Conservation (phyloP, 2,329 filamentous ascomycete species). For the Colletotrichum aenigma region DNA sequence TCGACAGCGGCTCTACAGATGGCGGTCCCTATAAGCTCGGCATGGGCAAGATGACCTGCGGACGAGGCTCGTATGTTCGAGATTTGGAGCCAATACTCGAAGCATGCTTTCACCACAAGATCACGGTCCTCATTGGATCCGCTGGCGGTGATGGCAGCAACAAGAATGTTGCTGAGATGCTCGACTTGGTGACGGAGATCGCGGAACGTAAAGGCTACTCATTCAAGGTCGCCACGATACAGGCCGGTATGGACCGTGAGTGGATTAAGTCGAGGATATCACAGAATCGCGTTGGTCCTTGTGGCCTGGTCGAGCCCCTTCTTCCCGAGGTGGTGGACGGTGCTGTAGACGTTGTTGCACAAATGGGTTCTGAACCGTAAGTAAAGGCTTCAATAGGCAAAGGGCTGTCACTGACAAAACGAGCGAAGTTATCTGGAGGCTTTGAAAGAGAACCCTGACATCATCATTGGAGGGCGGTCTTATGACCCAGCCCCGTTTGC, state of each 20-base stretch:
- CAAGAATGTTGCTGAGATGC: slow-evolving; percentile 41
- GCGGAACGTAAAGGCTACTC: slow-evolving; percentile 27
- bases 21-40: slow-evolving; percentile 44
- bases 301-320: slow-evolving; percentile 37
- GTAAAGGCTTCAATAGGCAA: slow-evolving; percentile 12
- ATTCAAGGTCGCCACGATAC: slow-evolving; percentile 36
- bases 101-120: slow-evolving; percentile 33
- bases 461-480: slow-evolving; percentile 49
- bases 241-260: slow-evolving; percentile 32
- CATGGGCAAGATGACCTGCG: slow-evolving; percentile 42
- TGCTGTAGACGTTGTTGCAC: slow-evolving; percentile 43
- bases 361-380: slow-evolving; percentile 51
- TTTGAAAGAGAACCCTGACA: slow-evolving; percentile 43
- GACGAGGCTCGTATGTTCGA: slow-evolving; percentile 40
- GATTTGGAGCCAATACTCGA: slow-evolving; percentile 45
- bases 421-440: slow-evolving; percentile 36
- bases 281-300: slow-evolving; percentile 27
- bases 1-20: slow-evolving; percentile 40
- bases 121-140: slow-evolving; percentile 47
- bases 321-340: slow-evolving; percentile 33
- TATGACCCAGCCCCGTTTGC: slow-evolving; percentile 46
- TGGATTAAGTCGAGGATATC: slow-evolving; percentile 31
- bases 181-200: slow-evolving; percentile 40
- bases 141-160: slow-evolving; percentile 52
- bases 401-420: neutral